Conservation (phyloP, 352 stramenopile species). For the Pythium pyrilobum region DNA sequence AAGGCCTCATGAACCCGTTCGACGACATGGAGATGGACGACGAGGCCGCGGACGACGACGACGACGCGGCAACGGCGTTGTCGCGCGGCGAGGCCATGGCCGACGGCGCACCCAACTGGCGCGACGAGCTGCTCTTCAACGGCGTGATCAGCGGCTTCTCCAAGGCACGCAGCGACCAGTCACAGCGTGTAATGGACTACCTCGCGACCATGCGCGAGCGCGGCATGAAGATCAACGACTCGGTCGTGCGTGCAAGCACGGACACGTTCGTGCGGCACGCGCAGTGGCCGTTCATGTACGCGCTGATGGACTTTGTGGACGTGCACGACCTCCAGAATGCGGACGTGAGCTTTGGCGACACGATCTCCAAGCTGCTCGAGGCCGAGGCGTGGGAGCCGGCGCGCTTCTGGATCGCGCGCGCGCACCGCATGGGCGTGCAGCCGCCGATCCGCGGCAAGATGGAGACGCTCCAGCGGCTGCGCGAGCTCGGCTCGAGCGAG, state of each 20-base stretch:
- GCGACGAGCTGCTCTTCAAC: constrained; percentile 61
- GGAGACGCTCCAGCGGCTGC: constrained; percentile 36
- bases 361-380: constrained; percentile 75
- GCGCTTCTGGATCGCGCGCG: constrained; percentile 53
- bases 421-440: constrained; percentile 39
- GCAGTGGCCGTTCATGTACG: constrained; percentile 47
- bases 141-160: constrained; percentile 76
- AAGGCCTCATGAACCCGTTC: constrained; percentile 13
- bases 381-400: constrained; percentile 41
- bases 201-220: constrained; percentile 44
- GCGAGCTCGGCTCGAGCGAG: constrained; percentile 31
- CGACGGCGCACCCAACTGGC: constrained; percentile 26
- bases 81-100: neutral
- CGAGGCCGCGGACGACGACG: constrained; percentile 21
- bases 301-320: constrained; percentile 49
- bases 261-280: constrained; percentile 65
- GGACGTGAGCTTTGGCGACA: constrained; percentile 63
- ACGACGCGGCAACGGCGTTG: neutral
- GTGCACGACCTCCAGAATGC: constrained; percentile 40
- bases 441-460: constrained; percentile 67
- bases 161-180: constrained; percentile 70
- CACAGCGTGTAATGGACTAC: constrained; percentile 54
- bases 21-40: constrained; percentile 17
- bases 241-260: constrained; percentile 63
- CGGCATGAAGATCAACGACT: constrained; percentile 61